These are phyloP conservation scores for Vinca minor DNA, from an alignment of 257 asterid genomes.

Conservation along the genomic window DNA sequence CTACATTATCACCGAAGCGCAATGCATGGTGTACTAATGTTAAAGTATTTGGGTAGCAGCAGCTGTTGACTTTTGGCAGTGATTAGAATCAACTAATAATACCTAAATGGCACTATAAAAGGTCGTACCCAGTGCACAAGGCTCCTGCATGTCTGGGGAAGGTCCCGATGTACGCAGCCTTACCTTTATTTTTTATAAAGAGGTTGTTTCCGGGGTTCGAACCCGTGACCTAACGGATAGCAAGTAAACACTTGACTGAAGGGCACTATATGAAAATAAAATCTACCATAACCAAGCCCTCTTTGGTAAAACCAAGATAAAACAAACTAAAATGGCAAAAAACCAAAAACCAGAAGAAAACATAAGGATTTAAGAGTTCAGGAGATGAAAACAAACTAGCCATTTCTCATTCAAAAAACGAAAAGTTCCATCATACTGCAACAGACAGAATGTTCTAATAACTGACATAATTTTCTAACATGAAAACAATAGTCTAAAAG, in stretches of 20 bases:
- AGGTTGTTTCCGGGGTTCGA: too few species aligned
- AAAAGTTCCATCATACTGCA: background rate
- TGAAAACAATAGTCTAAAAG: background rate
- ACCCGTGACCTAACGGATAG: too few species aligned
- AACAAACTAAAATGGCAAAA: background rate
- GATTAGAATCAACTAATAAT: background rate
- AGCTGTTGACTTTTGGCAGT: background rate
- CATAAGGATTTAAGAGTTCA: background rate
- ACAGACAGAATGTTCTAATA: background rate
- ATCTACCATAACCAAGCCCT: background rate
- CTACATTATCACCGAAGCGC: background rate
- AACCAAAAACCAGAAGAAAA: background rate
- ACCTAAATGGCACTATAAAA: too few species aligned
- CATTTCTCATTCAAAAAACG: background rate
- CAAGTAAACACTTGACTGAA: background rate
- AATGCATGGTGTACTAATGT: background rate
- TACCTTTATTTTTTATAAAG: too few species aligned
- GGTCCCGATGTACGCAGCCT: too few species aligned
- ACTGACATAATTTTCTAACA: background rate
- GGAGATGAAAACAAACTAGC: background rate
- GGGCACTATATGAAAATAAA: background rate
- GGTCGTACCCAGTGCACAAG: too few species aligned
- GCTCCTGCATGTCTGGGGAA: too few species aligned
- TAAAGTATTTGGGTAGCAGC: background rate
- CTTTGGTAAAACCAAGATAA: background rate